Evolutionary conservation across 805 yeast species (phyloP).

Genomic region (Monosporozyma aquatica): DNA sequence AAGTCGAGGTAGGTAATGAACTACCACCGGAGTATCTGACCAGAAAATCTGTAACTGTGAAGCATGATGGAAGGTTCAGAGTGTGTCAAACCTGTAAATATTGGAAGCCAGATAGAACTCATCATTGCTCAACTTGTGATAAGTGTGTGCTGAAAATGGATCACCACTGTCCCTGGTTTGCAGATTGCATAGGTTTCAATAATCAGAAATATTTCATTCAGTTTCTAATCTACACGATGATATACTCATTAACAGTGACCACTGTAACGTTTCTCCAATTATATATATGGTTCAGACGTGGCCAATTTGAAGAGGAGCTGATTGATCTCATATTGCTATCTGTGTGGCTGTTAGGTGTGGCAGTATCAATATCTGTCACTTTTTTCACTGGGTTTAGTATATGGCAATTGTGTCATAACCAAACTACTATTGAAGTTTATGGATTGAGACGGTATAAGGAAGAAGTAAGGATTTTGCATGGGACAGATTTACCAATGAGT

Average conservation of each 20-base stretch:
- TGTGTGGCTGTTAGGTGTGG: conserved; percentile 45
- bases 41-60: conserved; percentile 37
- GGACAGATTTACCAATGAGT: conserved; percentile 25
- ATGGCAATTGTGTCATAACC: conserved; percentile 52
- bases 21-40: conserved; percentile 37
- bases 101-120: conserved; percentile 80
- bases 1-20: conserved; percentile 22
- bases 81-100: conserved; percentile 59
- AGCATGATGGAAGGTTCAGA: conserved; percentile 56
- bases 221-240: conserved; percentile 47
- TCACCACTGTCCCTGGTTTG: conserved; percentile 94
- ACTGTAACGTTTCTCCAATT: conserved; percentile 35
- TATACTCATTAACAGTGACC: conserved; percentile 39
- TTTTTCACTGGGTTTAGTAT: conserved; percentile 50
- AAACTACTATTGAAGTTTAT: conserved; percentile 75
- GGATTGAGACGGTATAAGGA: conserved; percentile 42
- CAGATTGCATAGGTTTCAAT: conserved; percentile 72
- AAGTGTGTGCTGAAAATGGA: conserved; percentile 78
- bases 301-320: conserved; percentile 33
- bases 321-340: conserved; percentile 53
- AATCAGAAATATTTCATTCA: conserved; percentile 79
- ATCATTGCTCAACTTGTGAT: conserved; percentile 73
- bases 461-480: conserved; percentile 31
- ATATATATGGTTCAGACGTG: conserved; percentile 39
- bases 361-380: conserved; percentile 47